Conservation (phyloP, 1,284 basidiomycete genomes). For the Mycosarcoma mackinlayi region DNA sequence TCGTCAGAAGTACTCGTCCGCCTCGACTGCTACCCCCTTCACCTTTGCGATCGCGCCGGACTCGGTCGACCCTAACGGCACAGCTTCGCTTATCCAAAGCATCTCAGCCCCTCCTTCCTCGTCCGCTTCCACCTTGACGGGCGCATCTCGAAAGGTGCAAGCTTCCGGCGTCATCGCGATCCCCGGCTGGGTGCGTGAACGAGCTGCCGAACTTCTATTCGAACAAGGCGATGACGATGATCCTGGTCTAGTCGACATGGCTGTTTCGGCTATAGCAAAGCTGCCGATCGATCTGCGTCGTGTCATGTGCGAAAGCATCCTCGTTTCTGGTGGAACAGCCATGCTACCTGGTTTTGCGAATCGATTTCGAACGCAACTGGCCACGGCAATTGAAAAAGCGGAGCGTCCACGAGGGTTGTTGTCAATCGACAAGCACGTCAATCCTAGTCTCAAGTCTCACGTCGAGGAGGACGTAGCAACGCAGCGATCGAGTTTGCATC, state of each 20-base stretch:
- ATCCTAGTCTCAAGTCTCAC: background rate
- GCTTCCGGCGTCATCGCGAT: slow-evolving; percentile 78
- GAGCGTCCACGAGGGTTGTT: slow-evolving; percentile 25
- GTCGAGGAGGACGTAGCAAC: background rate
- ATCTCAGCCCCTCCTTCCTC: slow-evolving; percentile 10
- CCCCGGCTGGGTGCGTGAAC: slow-evolving; percentile 93
- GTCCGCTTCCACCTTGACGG: slow-evolving; percentile 18
- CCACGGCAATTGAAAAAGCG: slow-evolving; percentile 72
- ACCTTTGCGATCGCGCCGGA: slow-evolving; percentile 25
- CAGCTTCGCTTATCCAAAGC: slow-evolving; percentile 35
- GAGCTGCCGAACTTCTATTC: slow-evolving; percentile 89
- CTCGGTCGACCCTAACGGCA: slow-evolving; percentile 25
- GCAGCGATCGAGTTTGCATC: slow-evolving; percentile 2
- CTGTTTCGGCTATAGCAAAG: slow-evolving; percentile 73
- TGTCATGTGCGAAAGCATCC: slow-evolving; percentile 80
- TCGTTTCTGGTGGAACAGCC: slow-evolving; percentile 87
- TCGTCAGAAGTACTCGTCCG: slow-evolving; percentile 11
- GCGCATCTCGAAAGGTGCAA: slow-evolving; percentile 28
- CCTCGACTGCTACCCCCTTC: slow-evolving; percentile 35
- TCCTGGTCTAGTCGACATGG: slow-evolving; percentile 77
- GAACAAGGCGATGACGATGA: slow-evolving; percentile 82
- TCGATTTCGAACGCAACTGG: slow-evolving; percentile 80
- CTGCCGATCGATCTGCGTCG: slow-evolving; percentile 88
- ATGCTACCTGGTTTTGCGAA: slow-evolving; percentile 92
- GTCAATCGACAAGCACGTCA: slow-evolving; percentile 28